Conservation (phyloP, 2,329 filamentous ascomycete genomes). For the Aspergillus amoenus region DNA sequence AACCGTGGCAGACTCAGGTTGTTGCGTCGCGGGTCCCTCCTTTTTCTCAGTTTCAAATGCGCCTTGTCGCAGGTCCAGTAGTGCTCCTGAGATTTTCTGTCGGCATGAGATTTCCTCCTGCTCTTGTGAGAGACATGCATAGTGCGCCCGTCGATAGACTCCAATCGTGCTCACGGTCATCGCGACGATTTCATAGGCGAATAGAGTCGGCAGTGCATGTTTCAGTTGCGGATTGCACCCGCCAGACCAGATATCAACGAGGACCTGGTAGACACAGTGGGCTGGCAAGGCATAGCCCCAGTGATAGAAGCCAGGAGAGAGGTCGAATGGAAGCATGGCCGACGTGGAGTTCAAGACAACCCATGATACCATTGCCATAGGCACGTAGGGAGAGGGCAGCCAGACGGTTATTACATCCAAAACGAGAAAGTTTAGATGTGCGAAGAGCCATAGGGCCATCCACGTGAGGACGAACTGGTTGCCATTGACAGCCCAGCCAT, state of each 20-base stretch:
- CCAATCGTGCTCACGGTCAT: slow-evolving; percentile 1
- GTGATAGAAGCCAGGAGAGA: slow-evolving; percentile 42
- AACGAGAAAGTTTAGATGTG: slow-evolving; percentile 45
- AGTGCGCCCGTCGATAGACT: slow-evolving; percentile 13
- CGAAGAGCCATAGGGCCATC: slow-evolving; percentile 47
- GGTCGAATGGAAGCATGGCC: slow-evolving; percentile 45
- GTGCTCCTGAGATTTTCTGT: background rate
- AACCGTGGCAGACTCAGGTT: too few species aligned
- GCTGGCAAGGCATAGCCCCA: slow-evolving; percentile 41
- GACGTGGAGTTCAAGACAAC: slow-evolving; percentile 45
- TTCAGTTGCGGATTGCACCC: slow-evolving; percentile 43
- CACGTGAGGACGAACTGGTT: slow-evolving; percentile 46
- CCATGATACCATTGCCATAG: slow-evolving; percentile 48
- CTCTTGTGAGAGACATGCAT: slow-evolving; percentile 2
- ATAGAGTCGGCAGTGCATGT: slow-evolving; percentile 40
- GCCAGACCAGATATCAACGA: slow-evolving; percentile 44
- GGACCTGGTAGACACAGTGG: slow-evolving; percentile 38
- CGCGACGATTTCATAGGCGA: slow-evolving; percentile 5
- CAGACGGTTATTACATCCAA: slow-evolving; percentile 47
- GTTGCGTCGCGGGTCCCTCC: too few species aligned
- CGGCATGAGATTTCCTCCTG: slow-evolving; percentile 1
- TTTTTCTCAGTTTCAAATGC: too few species aligned
- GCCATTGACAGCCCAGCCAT: slow-evolving; percentile 41
- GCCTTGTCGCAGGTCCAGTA: background rate
- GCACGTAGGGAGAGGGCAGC: slow-evolving; percentile 41